Conservation (phyloP, 768 basidiomycete species). For the Lentinula aciculospora region DNA sequence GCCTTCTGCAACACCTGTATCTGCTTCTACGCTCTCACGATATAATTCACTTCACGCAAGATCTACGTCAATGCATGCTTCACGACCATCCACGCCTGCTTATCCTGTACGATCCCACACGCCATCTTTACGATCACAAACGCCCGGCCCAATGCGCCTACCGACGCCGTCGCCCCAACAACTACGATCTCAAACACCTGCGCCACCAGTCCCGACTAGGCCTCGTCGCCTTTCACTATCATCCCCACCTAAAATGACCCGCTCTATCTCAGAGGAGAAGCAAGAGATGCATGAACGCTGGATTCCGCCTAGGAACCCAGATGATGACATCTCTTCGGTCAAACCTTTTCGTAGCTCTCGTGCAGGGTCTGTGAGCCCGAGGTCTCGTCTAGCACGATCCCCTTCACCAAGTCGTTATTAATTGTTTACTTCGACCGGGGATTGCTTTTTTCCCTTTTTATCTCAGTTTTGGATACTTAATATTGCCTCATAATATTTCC, state of each 20-base stretch:
- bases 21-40: constrained; percentile 43
- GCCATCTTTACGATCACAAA: constrained; percentile 21
- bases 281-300: constrained; percentile 59
- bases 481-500: background rate
- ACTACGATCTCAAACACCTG: constrained; percentile 20
- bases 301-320: constrained; percentile 39
- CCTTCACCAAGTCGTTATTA: constrained; percentile 6
- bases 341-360: background rate
- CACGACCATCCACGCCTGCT: constrained; percentile 20
- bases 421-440: background rate
- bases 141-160: constrained; percentile 24
- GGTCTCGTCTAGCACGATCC: constrained; percentile 1
- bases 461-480: constrained; percentile 8
- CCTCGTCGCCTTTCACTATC: constrained; percentile 46
- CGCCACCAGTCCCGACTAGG: constrained; percentile 27
- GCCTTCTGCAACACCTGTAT: constrained; percentile 27
- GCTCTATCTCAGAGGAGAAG: constrained; percentile 65
- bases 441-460: constrained; percentile 15
- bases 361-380: constrained; percentile 6
- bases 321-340: constrained; percentile 12
- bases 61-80: constrained; percentile 42
- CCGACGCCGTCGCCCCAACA: constrained; percentile 21
- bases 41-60: constrained; percentile 49
- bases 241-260: constrained; percentile 49
- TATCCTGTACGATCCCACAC: constrained; percentile 20